phyloP scores from a whole-genome alignment of 2,329 filamentous ascomycete species.

The Fonsecaea monophora region DNA sequence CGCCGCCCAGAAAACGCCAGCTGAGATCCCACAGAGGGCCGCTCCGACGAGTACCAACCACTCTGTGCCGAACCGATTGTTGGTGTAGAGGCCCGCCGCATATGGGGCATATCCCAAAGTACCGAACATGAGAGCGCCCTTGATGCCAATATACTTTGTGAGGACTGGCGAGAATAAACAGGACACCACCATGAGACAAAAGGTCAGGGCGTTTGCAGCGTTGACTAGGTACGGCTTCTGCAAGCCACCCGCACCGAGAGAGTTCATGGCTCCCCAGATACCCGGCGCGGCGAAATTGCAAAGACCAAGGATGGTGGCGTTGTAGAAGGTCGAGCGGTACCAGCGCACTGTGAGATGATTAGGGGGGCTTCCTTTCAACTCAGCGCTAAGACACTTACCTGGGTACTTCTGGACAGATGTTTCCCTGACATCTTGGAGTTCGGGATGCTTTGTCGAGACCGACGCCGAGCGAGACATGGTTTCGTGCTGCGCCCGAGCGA shows the following conservation, averaged over 20 bases:
- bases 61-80: constrained; percentile 71
- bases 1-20: constrained; percentile 77
- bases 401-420: constrained; percentile 15
- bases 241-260: constrained; percentile 71
- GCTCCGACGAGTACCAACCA: constrained; percentile 74
- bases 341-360: constrained; percentile 50
- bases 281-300: constrained; percentile 59
- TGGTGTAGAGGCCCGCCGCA: constrained; percentile 73
- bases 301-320: constrained; percentile 72
- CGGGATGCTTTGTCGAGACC: constrained; percentile 11
- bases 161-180: constrained; percentile 70
- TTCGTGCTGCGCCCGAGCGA: background rate
- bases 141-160: constrained; percentile 73
- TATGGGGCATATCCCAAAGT: constrained; percentile 76
- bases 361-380: background rate
- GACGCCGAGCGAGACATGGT: constrained; percentile 13
- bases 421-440: constrained; percentile 19
- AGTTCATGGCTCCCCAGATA: constrained; percentile 60
- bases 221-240: constrained; percentile 72
- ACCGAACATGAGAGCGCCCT: constrained; percentile 72
- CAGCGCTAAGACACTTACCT: background rate
- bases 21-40: constrained; percentile 71
- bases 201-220: constrained; percentile 73
- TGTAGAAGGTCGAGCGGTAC: constrained; percentile 75
- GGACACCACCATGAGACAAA: constrained; percentile 74